Base-by-base conservation (phyloP, 495 filamentous ascomycete genomes). In the Pseudoneurospora amorphoporcata region DNA sequence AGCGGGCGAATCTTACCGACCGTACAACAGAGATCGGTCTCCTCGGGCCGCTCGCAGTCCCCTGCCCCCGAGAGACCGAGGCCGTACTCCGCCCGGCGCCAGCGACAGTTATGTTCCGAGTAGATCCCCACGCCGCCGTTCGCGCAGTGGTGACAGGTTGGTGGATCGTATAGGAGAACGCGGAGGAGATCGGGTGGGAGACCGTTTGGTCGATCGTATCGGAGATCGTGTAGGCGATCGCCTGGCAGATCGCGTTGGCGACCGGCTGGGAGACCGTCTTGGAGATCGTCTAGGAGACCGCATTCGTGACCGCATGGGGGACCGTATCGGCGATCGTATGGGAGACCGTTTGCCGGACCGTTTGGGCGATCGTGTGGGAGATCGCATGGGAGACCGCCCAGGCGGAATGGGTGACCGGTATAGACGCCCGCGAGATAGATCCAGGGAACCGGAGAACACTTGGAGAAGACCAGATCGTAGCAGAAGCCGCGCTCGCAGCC, bases 1-100 rank as follows among this genome's bases (percentile, higher is more conserved):
- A 38, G 85, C 82, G n/a, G 87, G 87, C 0, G 87, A 88, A 79
- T 86, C 84, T 19, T 88, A 87, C 74, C 77, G 86, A 41, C 87
- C 87, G 5, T 83, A 80, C 69, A 85, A 84, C 72, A 81, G 85
- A 7, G 82, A 83, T 71, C 83, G 84, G 37, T 82, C 83, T 35
- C 83, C 84, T 14, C 82, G 80, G 39, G 76, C 81, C 40, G 78
- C 78, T 43, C 79, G 82, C 71, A 85, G 83, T 73, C 83, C 84
- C 0, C 47, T 78, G 2, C 83, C 84, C 0, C 47, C 77, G 2
- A 79, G 83, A 72, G 83, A 83, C 9, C 75, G 81, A 61, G 79
- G 73, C 65, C 77, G 81, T 29, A 77, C 78, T 47, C 77, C 81
- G 6, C 77, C 77, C 29, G 76, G 70, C 45, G 79, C 71, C 16